Evolutionary conservation across 2,329 filamentous ascomycete species (phyloP).

Genomic region (Thermomyces lanuginosus): DNA sequence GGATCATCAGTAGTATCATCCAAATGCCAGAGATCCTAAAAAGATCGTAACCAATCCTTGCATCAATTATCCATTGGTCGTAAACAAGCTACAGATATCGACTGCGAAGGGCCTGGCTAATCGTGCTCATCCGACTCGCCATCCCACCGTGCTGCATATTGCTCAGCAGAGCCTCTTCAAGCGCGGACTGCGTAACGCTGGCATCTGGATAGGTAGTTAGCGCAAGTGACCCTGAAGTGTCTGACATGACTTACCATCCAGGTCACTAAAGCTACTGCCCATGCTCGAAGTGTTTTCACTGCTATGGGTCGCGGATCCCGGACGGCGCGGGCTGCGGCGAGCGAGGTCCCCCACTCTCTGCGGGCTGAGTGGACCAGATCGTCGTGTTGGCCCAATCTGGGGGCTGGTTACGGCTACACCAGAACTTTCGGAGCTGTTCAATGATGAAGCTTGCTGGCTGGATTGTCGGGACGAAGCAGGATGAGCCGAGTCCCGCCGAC

Average conservation of each 20-base stretch:
- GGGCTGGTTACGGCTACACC: slow-evolving; percentile 14
- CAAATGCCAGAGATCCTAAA: too few species aligned
- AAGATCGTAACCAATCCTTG: too few species aligned
- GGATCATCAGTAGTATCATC: too few species aligned
- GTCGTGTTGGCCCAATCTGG: slow-evolving; percentile 9
- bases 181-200: slow-evolving; percentile 47
- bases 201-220: slow-evolving; percentile 30
- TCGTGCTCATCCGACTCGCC: slow-evolving; percentile 34
- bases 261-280: slow-evolving; percentile 50
- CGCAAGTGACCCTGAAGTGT: neutral
- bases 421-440: slow-evolving; percentile 24
- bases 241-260: slow-evolving; percentile 35
- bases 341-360: slow-evolving; percentile 34
- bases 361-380: slow-evolving; percentile 20
- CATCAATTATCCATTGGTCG: neutral
- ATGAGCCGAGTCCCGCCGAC: slow-evolving; percentile 14
- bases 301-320: slow-evolving; percentile 23
- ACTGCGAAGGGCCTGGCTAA: slow-evolving; percentile 39
- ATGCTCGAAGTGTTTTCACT: slow-evolving; percentile 44
- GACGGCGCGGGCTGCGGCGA: slow-evolving; percentile 31
- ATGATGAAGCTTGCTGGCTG: slow-evolving; percentile 13
- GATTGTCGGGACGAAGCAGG: slow-evolving; percentile 9
- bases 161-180: slow-evolving; percentile 47
- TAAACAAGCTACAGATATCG: slow-evolving; percentile 26
- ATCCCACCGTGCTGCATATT: slow-evolving; percentile 42